Evolutionary conservation across 2,329 filamentous ascomycete species (phyloP).

Genomic region (Arthrobotrys pseudoclavata): DNA sequence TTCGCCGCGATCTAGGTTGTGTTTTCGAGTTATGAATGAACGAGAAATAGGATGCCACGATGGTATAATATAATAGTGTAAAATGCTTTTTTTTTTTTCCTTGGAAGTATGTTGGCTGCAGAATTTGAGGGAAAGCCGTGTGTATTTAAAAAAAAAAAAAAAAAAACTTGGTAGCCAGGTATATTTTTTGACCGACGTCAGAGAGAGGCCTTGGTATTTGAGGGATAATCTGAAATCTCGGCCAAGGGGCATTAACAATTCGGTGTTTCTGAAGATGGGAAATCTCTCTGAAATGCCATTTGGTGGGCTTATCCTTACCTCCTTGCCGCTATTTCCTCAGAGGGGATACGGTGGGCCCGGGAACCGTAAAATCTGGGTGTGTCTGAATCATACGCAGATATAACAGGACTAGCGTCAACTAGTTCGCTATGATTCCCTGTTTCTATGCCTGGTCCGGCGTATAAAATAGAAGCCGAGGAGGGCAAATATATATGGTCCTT

Average conservation of each 20-base stretch:
- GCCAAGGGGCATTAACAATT: conserved; percentile 37
- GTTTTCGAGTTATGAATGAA: conserved; percentile 21
- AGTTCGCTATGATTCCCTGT: conserved; percentile 29
- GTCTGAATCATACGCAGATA: conserved; percentile 17
- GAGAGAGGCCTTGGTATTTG: conserved; percentile 31
- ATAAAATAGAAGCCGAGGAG: conserved; percentile 25
- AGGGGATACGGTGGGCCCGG: conserved; percentile 13
- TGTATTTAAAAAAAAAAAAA: conserved; percentile 22
- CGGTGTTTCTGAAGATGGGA: conserved; percentile 42
- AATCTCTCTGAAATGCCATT: conserved; percentile 29
- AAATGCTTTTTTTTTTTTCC: background rate
- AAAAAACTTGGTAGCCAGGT: conserved; percentile 46
- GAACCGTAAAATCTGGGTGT: conserved; percentile 41
- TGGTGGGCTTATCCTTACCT: conserved; percentile 30
- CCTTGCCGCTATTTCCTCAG: conserved; percentile 20
- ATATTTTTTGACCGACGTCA: conserved; percentile 50
- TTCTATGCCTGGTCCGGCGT: conserved; percentile 6
- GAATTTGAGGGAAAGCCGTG: conserved; percentile 25
- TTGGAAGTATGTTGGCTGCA: conserved; percentile 38
- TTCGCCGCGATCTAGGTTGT: conserved; percentile 4
- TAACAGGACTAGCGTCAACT: conserved; percentile 20
- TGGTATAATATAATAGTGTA: background rate
- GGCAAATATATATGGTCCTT: conserved; percentile 8
- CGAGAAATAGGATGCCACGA: conserved; percentile 14
- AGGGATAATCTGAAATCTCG: conserved; percentile 37